A percentile compares a stretch with the other conserved stretches of the same genome.
Evolutionary conservation across 768 basidiomycete species (phyloP).

Genomic region (Naganishia friedmannii): DNA sequence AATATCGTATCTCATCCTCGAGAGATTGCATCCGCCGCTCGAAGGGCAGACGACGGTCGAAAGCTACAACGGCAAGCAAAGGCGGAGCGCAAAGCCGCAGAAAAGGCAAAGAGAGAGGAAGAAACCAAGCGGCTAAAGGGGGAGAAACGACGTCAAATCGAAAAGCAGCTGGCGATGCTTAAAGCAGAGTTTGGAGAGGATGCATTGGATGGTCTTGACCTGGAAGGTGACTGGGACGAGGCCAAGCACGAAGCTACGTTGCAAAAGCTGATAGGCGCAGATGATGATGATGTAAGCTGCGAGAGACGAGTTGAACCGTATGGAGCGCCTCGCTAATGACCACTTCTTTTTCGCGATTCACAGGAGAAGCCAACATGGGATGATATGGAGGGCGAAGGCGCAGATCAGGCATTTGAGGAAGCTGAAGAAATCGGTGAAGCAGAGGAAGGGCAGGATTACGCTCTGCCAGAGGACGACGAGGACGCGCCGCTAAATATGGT

Average conservation of each 20-base stretch:
- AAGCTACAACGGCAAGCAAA: slow-evolving; percentile 79
- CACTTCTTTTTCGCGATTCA: slow-evolving; percentile 24
- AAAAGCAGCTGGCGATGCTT: slow-evolving; percentile 74
- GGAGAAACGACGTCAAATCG: slow-evolving; percentile 58
- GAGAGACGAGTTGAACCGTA: background rate
- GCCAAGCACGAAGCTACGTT: slow-evolving; percentile 79
- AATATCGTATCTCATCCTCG: slow-evolving; percentile 75
- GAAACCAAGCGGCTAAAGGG: slow-evolving; percentile 70
- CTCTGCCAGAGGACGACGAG: slow-evolving; percentile 54
- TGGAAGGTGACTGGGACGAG: slow-evolving; percentile 93
- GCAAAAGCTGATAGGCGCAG: slow-evolving; percentile 66
- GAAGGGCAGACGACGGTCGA: slow-evolving; percentile 67
- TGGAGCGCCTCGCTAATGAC: background rate
- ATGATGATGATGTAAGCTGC: slow-evolving; percentile 45
- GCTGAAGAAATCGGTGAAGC: slow-evolving; percentile 54
- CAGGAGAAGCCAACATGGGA: slow-evolving; percentile 82
- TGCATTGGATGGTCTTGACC: slow-evolving; percentile 55
- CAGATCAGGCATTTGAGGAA: slow-evolving; percentile 55
- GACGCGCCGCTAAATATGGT: slow-evolving; percentile 56
- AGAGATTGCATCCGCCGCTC: slow-evolving; percentile 54
- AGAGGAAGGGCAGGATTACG: slow-evolving; percentile 53
- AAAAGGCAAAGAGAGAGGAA: slow-evolving; percentile 57
- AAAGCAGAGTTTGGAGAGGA: slow-evolving; percentile 70
- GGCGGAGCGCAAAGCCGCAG: slow-evolving; percentile 63
- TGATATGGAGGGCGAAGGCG: slow-evolving; percentile 58